Evolutionary conservation across 352 stramenopile species (phyloP), one percentile per base, ranked within the genome.

Genomic region (Pythium diclinum): DNA sequence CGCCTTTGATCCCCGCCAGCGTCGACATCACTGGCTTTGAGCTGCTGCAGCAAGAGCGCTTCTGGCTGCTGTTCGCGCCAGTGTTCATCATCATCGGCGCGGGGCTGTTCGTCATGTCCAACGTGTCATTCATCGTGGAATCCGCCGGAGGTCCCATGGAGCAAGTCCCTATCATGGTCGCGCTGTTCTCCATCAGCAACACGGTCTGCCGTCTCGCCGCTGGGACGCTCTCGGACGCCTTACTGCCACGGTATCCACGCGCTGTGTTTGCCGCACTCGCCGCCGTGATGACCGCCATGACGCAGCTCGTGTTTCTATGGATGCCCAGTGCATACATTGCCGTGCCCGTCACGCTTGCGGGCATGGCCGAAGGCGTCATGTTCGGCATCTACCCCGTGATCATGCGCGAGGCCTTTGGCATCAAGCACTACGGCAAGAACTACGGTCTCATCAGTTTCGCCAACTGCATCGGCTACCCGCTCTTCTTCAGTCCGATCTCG

Each of bases 61-160:
- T 95, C 63, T 91, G 78, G 79, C 72, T 93, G 62, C 77, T 95
- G 13, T 93, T 95, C 53, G 66, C 78, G 6, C 72, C 80, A 4
- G 83, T 95, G 44, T 79, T 95, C 56, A 84, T 95, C 59, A 61
- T 85, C 30, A 80, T 95, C 67, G 86, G 86, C 25, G 78, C 78
- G 1, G 81, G 79, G 0, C 54, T 93, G 9, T 81, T 93, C 55
- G 74, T 95, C 49, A 91, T 95, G 81, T 90, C 85, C 30, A 95
- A 95, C 61, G 77, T 95, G 5, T 79, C 84, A 6, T 95, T 95
- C 66, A 89, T 95, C 53, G 78, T 93, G 36, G 84, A 95, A 64
- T 91, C 84, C 13, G 69, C 89, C 16, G 71, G 73, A 16, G 84
- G 83, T 0, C 70, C 74, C 1, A 67, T 81, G 53, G 71, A 85